Conservation (phyloP, 2,329 filamentous ascomycete genomes). For the Nothophaeocryptopus gaeumannii region DNA sequence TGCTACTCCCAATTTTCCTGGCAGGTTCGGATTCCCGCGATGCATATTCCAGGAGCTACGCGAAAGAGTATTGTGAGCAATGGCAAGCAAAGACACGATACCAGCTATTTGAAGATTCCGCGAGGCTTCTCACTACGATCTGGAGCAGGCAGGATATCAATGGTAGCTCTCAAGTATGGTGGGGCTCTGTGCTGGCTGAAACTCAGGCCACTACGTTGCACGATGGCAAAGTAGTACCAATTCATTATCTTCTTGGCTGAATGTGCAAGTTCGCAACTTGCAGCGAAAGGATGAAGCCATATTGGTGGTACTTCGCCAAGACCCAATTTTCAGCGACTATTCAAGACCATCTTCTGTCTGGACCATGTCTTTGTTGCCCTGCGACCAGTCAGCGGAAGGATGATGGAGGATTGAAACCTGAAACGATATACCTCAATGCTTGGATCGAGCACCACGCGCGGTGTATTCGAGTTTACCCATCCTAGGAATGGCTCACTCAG, state of each 20-base stretch:
- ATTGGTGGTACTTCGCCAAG: too few relatives aligned
- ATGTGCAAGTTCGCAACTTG: too few relatives aligned
- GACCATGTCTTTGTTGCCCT: constrained; percentile 8
- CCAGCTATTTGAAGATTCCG: constrained; percentile 5
- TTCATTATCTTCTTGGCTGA: constrained; percentile 4
- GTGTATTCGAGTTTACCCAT: constrained; percentile 7
- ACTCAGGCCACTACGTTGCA: neutral
- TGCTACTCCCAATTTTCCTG: constrained; percentile 4
- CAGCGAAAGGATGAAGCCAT: too few relatives aligned
- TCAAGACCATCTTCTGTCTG: neutral
- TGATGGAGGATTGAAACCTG: too few relatives aligned
- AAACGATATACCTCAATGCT: neutral
- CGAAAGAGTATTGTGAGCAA: constrained; percentile 2
- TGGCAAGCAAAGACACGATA: constrained; percentile 7
- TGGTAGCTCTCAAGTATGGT: constrained; percentile 2
- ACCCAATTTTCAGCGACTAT: neutral
- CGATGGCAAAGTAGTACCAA: constrained; percentile 3
- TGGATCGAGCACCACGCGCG: constrained; percentile 5
- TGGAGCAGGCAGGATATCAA: constrained; percentile 2
- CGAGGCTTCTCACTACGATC: neutral
- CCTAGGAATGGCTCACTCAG: constrained; percentile 8
- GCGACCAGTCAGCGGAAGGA: neutral
- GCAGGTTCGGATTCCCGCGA: constrained; percentile 5
- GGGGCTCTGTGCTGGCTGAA: constrained; percentile 7
- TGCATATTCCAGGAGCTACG: neutral